phyloP scores from a whole-genome alignment of 169 alveolate species.

The Plasmodium relictum region DNA sequence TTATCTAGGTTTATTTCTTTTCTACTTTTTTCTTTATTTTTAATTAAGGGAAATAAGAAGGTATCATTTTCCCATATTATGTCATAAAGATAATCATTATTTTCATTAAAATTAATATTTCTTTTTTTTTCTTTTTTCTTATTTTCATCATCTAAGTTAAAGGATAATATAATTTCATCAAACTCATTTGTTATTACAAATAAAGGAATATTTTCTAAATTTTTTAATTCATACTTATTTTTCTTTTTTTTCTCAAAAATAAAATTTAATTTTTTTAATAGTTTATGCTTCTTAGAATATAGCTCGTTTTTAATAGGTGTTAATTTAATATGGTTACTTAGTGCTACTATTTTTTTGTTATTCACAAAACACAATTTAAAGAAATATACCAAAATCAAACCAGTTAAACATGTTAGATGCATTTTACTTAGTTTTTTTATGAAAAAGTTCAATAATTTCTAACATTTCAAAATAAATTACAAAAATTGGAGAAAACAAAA shows the following conservation, averaged over 20 bases:
- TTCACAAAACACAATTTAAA: conserved; percentile 17
- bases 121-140: not conserved
- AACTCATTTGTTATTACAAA: conserved; percentile 66
- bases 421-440: conserved; percentile 5
- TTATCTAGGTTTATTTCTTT: conserved; percentile 39
- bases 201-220: conserved; percentile 64
- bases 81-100: not conserved
- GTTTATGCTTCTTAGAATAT: conserved; percentile 9
- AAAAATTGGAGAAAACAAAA: not conserved
- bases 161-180: conserved; percentile 57
- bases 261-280: conserved; percentile 42
- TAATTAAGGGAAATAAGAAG: conserved; percentile 29
- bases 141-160: conserved; percentile 13
- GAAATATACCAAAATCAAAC: not conserved
- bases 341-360: conserved; percentile 21
- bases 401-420: conserved; percentile 8
- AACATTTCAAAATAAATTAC: not conserved
- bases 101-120: not conserved
- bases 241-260: conserved; percentile 33
- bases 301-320: conserved; percentile 37
- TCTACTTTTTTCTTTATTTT: conserved; percentile 33
- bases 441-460: not conserved
- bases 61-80: not conserved
- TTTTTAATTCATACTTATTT: conserved; percentile 61
- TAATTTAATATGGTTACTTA: conserved; percentile 5